Evolutionary conservation across 495 filamentous ascomycete genomes (phyloP), one percentile per base, ranked within the genome.

Genomic region (Daldinia loculata): DNA sequence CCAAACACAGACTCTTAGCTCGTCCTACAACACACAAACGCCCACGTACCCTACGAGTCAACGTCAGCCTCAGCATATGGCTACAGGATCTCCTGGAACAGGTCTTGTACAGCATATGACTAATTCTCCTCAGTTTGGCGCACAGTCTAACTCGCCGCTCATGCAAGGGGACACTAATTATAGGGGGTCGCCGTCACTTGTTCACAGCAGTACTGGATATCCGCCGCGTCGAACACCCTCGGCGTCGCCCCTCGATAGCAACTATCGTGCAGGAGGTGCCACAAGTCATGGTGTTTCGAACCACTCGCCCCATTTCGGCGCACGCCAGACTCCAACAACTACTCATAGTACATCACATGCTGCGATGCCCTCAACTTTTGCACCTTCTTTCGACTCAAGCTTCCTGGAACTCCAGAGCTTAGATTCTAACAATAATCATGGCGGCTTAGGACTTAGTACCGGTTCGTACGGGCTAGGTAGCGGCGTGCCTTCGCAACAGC

Each of bases 41-140:
- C 50, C 69, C 17, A 56, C 76, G 3, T 83, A 83, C 36, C 65
- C 76, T 19, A 67, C 79, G 3, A 78, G 80, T 24, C 81, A 80
- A 62, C 80, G 82, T n/a, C 78, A 82, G 51, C 79, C 80, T 43
- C 81, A 80, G 29, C 80, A 83, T 57, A 74, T 83, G 30, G 72
- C 70, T 41, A 79, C 77, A 7, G 77, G 74, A 17, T 77, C 80
- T 29, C 64, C 80, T 22, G 75, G 69, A 15, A 75, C 76, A 1
- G 66, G 62, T 14, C 75, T 77, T 29, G 65, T 77, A 43, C 75
- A 81, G 14, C 82, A 83, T 36, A 72, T 78, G 39, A 74, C 82
- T 19, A 82, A 82, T 48, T 80, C 82, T 30, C 78, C 81, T 14
- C 82, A 83, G 41, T 84, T 83, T 56, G 71, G 76, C n/a, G 48